Percentiles rank a stretch among this genome's conserved stretches.
Conservation (phyloP, 1,284 basidiomycete species). For the Pseudozyma tsukubaensis region DNA sequence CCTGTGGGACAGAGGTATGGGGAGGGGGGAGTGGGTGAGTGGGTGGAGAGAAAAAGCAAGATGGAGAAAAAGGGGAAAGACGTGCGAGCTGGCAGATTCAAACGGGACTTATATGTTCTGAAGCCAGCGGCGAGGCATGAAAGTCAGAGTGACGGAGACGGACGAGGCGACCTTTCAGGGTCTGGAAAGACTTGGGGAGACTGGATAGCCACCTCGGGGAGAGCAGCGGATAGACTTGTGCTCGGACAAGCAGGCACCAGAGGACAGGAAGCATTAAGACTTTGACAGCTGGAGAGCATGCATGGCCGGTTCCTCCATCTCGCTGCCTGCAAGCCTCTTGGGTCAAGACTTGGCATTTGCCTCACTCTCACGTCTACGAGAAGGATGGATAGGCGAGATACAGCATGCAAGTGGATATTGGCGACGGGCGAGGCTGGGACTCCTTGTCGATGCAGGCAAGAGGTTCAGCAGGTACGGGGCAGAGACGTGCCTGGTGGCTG, state of each 20-base stretch:
- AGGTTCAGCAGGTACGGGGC: too few relatives aligned
- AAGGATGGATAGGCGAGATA: not conserved
- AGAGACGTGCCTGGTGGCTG: constrained; percentile 1
- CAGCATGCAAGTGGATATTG: not conserved
- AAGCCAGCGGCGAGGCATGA: not conserved
- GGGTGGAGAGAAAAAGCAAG: constrained; percentile 14
- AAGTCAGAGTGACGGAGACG: not conserved
- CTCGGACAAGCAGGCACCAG: not conserved
- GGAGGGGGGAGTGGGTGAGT: constrained; percentile 17
- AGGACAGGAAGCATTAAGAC: not conserved
- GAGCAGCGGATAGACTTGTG: too few relatives aligned
- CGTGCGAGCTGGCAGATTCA: not conserved
- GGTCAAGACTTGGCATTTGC: constrained; percentile 1
- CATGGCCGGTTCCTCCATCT: not conserved
- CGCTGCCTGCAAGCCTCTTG: not conserved
- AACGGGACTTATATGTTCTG: constrained; percentile 30
- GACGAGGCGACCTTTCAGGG: too few relatives aligned
- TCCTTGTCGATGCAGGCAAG: too few relatives aligned
- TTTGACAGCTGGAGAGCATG: not conserved
- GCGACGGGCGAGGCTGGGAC: too few relatives aligned
- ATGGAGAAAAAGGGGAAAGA: constrained; percentile 5
- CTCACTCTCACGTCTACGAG: not conserved
- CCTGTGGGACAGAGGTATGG: constrained; percentile 4
- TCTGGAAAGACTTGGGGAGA: too few relatives aligned
- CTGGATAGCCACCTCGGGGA: too few relatives aligned